Percentiles rank a stretch among this genome's conserved stretches.
Evolutionary conservation across 1,139 yeast species (phyloP).

Genomic region (Debaryomyces sp.): DNA sequence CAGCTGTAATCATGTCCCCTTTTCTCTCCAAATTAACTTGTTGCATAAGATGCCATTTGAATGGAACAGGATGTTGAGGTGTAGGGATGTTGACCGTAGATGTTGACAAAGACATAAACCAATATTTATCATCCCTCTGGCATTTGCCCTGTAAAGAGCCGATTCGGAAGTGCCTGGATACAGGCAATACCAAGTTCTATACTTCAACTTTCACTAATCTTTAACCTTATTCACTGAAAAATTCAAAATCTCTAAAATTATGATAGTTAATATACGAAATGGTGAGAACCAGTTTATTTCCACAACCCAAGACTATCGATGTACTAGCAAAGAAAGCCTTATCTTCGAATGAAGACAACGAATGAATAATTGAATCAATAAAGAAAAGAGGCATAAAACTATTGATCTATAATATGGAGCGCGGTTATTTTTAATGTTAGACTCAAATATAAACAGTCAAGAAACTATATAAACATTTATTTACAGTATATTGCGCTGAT

Average conservation of each 20-base stretch:
- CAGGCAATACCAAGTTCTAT: not conserved
- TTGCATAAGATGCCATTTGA: not conserved
- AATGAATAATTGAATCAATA: constrained; percentile 6
- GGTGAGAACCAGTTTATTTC: not conserved
- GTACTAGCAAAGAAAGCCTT: constrained; percentile 2
- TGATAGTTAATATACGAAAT: not conserved
- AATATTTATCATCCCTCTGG: not conserved
- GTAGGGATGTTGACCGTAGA: constrained; percentile 6
- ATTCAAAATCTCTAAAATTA: not conserved
- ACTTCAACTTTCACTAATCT: not conserved
- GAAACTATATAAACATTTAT: not conserved
- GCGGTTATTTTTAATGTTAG: not conserved
- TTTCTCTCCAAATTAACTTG: constrained; percentile 5
- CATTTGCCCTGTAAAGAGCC: constrained; percentile 2
- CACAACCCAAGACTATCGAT: constrained; percentile 1
- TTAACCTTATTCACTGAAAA: not conserved
- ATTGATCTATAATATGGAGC: not conserved
- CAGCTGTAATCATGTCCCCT: not conserved
- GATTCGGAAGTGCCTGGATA: not conserved
- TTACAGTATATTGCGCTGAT: not conserved
- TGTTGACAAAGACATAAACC: constrained; percentile 2
- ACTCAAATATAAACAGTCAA: not conserved
- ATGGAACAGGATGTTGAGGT: constrained; percentile 3
- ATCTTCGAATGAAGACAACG: constrained; percentile 3
- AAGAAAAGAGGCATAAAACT: not conserved